Percentiles rank a stretch among this genome's conserved stretches.
Evolutionary conservation across 805 yeast species (phyloP).

Genomic region (Kodamaea lidongshanica): DNA sequence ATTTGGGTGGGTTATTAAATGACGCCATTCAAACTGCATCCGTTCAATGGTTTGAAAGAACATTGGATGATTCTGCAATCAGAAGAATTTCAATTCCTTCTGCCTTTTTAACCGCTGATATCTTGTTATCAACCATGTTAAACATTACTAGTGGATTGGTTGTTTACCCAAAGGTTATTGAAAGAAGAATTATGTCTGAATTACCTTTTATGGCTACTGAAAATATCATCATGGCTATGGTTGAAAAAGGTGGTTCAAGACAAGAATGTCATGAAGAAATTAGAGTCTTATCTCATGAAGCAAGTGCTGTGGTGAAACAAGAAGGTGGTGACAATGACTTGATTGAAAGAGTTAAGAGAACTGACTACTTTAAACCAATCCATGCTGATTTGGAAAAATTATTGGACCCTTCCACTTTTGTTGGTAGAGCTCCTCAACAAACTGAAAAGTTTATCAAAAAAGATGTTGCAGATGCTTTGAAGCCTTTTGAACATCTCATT

Average conservation of each 20-base stretch:
- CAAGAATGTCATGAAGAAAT: slow-evolving; percentile 98
- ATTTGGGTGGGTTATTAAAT: slow-evolving; percentile 81
- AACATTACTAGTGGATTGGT: slow-evolving; percentile 94
- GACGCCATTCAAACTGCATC: slow-evolving; percentile 96
- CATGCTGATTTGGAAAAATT: slow-evolving; percentile 75
- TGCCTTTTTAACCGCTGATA: slow-evolving; percentile 94
- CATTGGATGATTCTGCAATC: slow-evolving; percentile 95
- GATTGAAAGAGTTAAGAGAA: slow-evolving; percentile 76
- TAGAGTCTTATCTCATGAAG: slow-evolving; percentile 94
- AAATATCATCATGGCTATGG: slow-evolving; percentile 99
- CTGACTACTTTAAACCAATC: slow-evolving; percentile 81
- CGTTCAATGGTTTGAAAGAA: slow-evolving; percentile 99
- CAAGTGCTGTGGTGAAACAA: slow-evolving; percentile 94
- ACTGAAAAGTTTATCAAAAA: slow-evolving; percentile 84
- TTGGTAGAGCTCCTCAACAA: slow-evolving; percentile 98
- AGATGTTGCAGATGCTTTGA: slow-evolving; percentile 80
- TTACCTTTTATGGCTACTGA: slow-evolving; percentile 99
- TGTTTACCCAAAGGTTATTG: slow-evolving; percentile 97
- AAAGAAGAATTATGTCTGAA: slow-evolving; percentile 89
- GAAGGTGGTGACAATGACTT: slow-evolving; percentile 98
- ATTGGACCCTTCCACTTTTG: slow-evolving; percentile 89
- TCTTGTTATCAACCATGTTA: slow-evolving; percentile 77
- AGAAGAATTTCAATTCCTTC: slow-evolving; percentile 95
- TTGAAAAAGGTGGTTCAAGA: slow-evolving; percentile 93
- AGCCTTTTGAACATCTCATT: slow-evolving; percentile 54